Conservation (phyloP, 768 basidiomycete genomes). For the Boletus rex-veris region DNA sequence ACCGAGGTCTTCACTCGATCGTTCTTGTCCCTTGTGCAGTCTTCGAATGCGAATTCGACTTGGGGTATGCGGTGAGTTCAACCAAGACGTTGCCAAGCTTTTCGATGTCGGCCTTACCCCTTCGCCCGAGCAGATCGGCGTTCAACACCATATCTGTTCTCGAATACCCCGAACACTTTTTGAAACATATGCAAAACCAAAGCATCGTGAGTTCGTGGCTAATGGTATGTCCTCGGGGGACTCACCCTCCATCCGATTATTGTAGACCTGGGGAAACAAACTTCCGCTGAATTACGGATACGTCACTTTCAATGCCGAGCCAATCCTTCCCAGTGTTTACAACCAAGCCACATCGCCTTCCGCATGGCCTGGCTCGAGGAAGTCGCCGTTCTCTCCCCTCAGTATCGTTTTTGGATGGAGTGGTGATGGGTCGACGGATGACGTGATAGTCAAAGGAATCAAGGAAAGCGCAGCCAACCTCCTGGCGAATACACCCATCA, state of each 20-base stretch:
- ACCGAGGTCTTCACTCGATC: conserved; percentile 18
- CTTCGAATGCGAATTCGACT: conserved; percentile 15
- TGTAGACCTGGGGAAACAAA: conserved; percentile 42
- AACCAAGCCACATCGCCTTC: conserved; percentile 36
- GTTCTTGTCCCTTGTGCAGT: conserved; percentile 24
- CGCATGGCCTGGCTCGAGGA: conserved; percentile 48
- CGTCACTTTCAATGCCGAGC: conserved; percentile 48
- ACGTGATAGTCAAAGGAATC: conserved; percentile 38
- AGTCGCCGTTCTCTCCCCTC: conserved; percentile 39
- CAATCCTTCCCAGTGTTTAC: conserved; percentile 43
- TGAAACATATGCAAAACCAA: conserved; percentile 18
- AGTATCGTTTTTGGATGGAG: conserved; percentile 49
- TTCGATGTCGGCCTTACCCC: background rate
- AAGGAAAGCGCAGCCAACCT: conserved; percentile 39
- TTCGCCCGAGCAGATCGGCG: conserved; percentile 12
- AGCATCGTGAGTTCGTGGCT: conserved; percentile 11
- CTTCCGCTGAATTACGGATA: conserved; percentile 38
- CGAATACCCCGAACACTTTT: conserved; percentile 16
- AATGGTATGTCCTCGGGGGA: background rate
- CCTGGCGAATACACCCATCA: conserved; percentile 43
- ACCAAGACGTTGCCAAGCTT: background rate
- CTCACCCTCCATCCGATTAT: background rate
- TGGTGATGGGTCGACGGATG: conserved; percentile 35
- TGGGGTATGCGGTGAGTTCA: conserved; percentile 23
- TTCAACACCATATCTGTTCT: conserved; percentile 27